Base-by-base conservation (phyloP, 2,329 filamentous ascomycete genomes). In the Epicoccum sorghinum region DNA sequence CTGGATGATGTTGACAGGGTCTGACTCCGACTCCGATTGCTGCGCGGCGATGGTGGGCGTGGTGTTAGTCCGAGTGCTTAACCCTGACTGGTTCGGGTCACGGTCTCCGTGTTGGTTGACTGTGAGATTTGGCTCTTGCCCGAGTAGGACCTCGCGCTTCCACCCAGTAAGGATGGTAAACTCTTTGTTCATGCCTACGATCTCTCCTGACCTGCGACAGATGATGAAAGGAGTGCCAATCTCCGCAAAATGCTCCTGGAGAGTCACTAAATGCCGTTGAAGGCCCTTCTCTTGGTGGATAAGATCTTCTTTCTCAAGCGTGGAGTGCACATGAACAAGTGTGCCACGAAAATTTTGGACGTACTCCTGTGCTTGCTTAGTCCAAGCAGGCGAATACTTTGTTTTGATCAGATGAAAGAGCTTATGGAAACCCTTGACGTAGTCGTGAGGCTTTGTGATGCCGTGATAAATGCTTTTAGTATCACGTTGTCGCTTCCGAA, bases 281-380 rank as follows among this genome's bases (percentile, higher is more conserved):
- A 98, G 91, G 68, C 90, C 96, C 77, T 96, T 96, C 74, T 99
- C 95, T 89, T 96, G 96, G 74, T 98, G 97, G 22, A 99, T 87
- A 25, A 98, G 80, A 74, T 99, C 95, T 67, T 95, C 89, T 14
- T 88, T 82, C 60, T 91, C 93, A 57, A 98, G 80, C n/a, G 91
- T 92, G 67, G 90, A 90, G 18, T 91, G 96, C 58, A 91, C 96
- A 9, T 92, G 88, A 59, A 98, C 93, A 71, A 99, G 95, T 0
- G 92, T 95, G 1, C 95, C 93, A 7, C 95, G 88, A 64, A 97
- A 96, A 39, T 89, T 91, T 6, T 91, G 89, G 47, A 99, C 83
- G 0, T 93, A 89, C 76, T 93, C 91, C 55, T 91, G 92, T 61
- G 97, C 96, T 53, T 88, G 86, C 23, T 93, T 76, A 0, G 89